phyloP scores from a whole-genome alignment of 2,329 filamentous ascomycete species.

The Talaromyces sp. region DNA sequence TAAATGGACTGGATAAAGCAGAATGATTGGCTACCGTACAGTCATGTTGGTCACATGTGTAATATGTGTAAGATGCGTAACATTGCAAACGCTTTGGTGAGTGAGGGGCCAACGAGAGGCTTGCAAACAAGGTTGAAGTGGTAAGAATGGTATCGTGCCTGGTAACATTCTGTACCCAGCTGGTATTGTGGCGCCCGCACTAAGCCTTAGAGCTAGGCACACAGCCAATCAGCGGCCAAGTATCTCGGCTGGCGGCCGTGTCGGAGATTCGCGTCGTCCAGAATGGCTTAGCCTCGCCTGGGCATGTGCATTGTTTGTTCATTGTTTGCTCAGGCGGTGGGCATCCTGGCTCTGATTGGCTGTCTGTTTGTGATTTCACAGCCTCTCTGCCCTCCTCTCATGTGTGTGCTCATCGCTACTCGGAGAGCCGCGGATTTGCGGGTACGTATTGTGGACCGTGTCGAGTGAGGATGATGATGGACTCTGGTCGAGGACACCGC shows the following conservation, averaged over 20 bases:
- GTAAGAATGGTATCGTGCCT: slow-evolving; percentile 25
- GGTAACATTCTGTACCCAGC: slow-evolving; percentile 22
- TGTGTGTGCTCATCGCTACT: not conserved
- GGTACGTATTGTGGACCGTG: not conserved
- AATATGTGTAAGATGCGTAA: not conserved
- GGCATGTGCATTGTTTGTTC: not conserved
- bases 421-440: slow-evolving; percentile 16
- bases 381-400: not conserved
- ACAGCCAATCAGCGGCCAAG: slow-evolving; percentile 7
- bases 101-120: not conserved
- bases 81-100: not conserved
- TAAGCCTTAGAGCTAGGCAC: slow-evolving; percentile 13
- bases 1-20: no score
- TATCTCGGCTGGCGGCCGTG: not conserved
- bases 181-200: slow-evolving; percentile 20
- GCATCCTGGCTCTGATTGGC: slow-evolving; percentile 6
- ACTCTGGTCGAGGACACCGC: not conserved
- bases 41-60: not conserved
- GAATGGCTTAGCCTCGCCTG: slow-evolving; percentile 2
- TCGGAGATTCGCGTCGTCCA: slow-evolving; percentile 8
- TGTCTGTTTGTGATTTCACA: slow-evolving; percentile 18
- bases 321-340: not conserved
- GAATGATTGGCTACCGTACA: not conserved
- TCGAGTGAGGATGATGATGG: not conserved
- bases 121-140: not conserved